phyloP scores from a whole-genome alignment of 176 grass and related monocot genomes.

The Raddia distichophylla region DNA sequence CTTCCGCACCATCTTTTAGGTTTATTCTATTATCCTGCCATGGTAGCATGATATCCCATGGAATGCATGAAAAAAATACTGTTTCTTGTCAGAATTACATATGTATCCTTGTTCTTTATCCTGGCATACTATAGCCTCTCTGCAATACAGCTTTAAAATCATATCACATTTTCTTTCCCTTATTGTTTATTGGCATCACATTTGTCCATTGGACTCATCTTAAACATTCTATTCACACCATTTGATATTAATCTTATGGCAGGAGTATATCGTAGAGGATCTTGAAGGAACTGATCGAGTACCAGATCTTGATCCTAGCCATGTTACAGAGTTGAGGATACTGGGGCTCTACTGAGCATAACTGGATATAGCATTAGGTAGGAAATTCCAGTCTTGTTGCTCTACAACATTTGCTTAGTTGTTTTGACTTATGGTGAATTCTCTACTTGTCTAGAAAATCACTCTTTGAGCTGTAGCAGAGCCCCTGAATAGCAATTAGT shows the following conservation, averaged over 20 bases:
- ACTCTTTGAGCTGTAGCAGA: not conserved
- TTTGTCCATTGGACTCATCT: not conserved
- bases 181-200: not conserved
- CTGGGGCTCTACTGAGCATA: slow-evolving; percentile 83
- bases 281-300: slow-evolving; percentile 70
- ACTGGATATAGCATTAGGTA: slow-evolving; percentile 51
- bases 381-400: not conserved
- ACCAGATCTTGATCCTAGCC: slow-evolving; percentile 83
- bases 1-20: not conserved
- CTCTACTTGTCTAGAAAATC: slow-evolving; percentile 14
- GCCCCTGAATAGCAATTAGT: slow-evolving; percentile 18
- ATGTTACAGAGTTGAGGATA: slow-evolving; percentile 83
- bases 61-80: not conserved
- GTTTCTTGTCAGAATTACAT: slow-evolving; percentile 19
- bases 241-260: slow-evolving; percentile 36
- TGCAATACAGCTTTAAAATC: slow-evolving; percentile 1
- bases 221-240: slow-evolving; percentile 21
- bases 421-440: slow-evolving; percentile 1
- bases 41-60: not conserved
- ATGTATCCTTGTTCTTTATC: not conserved
- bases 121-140: slow-evolving; percentile 10
- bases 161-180: slow-evolving; percentile 13
- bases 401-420: slow-evolving; percentile 24
- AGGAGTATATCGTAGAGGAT: slow-evolving; percentile 96
- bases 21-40: not conserved